Evolutionary conservation across 305 asterid genomes (phyloP).

Genomic region (Solanum hybrid): DNA sequence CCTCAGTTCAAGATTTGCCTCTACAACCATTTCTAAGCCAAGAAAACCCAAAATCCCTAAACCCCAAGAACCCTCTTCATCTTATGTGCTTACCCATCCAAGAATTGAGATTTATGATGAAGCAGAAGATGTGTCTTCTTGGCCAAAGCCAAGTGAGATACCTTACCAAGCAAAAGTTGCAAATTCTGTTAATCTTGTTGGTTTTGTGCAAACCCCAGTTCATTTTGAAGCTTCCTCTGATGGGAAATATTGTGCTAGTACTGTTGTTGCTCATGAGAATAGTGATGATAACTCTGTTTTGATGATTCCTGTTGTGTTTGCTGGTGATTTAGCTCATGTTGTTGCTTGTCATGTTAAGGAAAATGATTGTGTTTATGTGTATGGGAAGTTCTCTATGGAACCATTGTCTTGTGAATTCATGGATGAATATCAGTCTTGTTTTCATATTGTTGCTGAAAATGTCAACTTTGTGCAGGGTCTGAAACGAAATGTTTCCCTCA

Average conservation of each 20-base stretch:
- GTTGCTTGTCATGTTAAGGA: slow-evolving; percentile 61
- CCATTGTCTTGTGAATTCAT: slow-evolving; percentile 21
- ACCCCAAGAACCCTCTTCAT: slow-evolving; percentile 21
- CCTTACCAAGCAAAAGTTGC: slow-evolving; percentile 59
- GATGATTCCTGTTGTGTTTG: slow-evolving; percentile 64
- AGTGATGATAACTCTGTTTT: slow-evolving; percentile 7
- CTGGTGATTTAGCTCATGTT: slow-evolving; percentile 65
- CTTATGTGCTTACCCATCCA: slow-evolving; percentile 11
- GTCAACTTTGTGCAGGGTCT: slow-evolving; percentile 57
- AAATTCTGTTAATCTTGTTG: slow-evolving; percentile 66
- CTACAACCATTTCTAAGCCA: neutral
- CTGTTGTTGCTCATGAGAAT: slow-evolving; percentile 36
- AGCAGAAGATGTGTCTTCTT: slow-evolving; percentile 18
- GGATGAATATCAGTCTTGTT: slow-evolving; percentile 30
- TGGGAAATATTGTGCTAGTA: slow-evolving; percentile 43
- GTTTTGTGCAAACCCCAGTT: slow-evolving; percentile 45
- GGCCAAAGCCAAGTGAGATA: slow-evolving; percentile 64
- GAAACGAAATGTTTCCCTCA: neutral
- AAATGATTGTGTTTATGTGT: slow-evolving; percentile 52
- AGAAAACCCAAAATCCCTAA: slow-evolving; percentile 19
- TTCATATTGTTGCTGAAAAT: slow-evolving; percentile 57
- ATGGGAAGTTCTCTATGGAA: slow-evolving; percentile 57
- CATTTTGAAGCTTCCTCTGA: slow-evolving; percentile 34
- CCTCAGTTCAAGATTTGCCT: slow-evolving; percentile 4
- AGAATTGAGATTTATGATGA: slow-evolving; percentile 15